Percentiles rank a stretch among this genome's conserved stretches.
Conservation (phyloP, 495 filamentous ascomycete genomes). For the Talaromyces wortmannii region DNA sequence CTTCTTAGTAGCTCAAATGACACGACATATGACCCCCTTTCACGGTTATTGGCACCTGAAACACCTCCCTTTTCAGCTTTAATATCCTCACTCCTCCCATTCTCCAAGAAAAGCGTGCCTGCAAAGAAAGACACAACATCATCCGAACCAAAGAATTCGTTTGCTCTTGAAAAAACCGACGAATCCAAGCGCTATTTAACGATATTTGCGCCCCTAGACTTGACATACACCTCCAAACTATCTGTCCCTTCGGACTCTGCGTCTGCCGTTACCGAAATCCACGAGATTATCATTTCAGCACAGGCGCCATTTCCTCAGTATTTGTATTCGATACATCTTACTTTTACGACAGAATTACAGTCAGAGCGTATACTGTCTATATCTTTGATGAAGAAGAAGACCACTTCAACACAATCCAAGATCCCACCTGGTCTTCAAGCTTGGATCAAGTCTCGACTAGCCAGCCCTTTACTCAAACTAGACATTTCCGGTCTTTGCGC, state of each 20-base stretch:
- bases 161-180: slow-evolving; percentile 22
- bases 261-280: slow-evolving; percentile 17
- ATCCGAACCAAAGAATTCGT: slow-evolving; percentile 25
- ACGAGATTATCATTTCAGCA: slow-evolving; percentile 27
- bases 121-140: slow-evolving; percentile 11
- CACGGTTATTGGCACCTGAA: neutral
- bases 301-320: slow-evolving; percentile 30
- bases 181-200: slow-evolving; percentile 27
- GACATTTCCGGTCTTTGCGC: slow-evolving; percentile 37
- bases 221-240: slow-evolving; percentile 19
- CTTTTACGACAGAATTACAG: slow-evolving; percentile 34
- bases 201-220: slow-evolving; percentile 27
- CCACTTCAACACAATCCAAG: slow-evolving; percentile 13
- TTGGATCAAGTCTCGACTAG: slow-evolving; percentile 32
- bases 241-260: slow-evolving; percentile 9
- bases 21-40: neutral
- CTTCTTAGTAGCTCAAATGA: neutral
- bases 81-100: slow-evolving; percentile 33
- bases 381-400: slow-evolving; percentile 16
- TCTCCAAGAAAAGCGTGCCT: slow-evolving; percentile 23
- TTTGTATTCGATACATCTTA: slow-evolving; percentile 26
- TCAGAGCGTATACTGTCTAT: slow-evolving; percentile 26
- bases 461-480: slow-evolving; percentile 26
- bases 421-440: slow-evolving; percentile 24
- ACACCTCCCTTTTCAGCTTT: slow-evolving; percentile 27